phyloP scores from a whole-genome alignment of 2,329 filamentous ascomycete species.

The Aspergillus sp. region DNA sequence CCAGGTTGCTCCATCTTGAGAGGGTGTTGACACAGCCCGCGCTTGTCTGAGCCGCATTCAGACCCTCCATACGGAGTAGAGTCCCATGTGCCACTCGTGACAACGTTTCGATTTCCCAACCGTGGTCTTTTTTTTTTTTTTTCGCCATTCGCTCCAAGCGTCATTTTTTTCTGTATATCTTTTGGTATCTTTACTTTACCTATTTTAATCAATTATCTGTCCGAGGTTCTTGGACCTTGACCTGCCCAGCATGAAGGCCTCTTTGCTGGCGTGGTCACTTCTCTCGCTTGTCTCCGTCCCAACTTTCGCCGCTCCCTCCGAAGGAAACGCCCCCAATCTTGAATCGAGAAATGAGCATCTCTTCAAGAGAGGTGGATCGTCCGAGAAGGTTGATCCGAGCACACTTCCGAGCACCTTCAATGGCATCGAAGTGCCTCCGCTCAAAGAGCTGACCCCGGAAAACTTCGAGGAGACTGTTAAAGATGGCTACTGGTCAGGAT shows the following conservation, averaged over 20 bases:
- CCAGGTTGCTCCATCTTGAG: too few relatives aligned
- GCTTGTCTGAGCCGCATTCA: neutral
- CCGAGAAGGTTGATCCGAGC: conserved; percentile 11
- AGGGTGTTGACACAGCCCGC: neutral
- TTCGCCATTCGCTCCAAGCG: conserved; percentile 14
- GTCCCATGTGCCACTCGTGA: conserved; percentile 29
- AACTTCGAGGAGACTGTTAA: conserved; percentile 46
- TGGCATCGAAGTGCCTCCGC: conserved; percentile 46
- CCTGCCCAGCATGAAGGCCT: conserved; percentile 30
- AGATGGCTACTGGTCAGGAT: conserved; percentile 48
- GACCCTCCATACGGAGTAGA: neutral
- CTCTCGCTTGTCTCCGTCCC: conserved; percentile 32
- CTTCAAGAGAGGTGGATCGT: conserved; percentile 23
- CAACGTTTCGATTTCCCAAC: conserved; percentile 5
- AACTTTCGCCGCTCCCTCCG: conserved; percentile 25
- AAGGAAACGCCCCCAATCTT: conserved; percentile 8
- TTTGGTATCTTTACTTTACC: conserved; percentile 8
- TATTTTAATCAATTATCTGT: conserved; percentile 1
- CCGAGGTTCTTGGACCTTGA: conserved; percentile 13
- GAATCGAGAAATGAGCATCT: conserved; percentile 12
- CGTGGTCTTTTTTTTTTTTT: too few relatives aligned
- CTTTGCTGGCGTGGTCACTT: conserved; percentile 32
- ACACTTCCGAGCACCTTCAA: conserved; percentile 45
- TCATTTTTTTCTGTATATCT: conserved; percentile 2
- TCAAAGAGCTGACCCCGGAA: conserved; percentile 45